A percentile compares a stretch with the other conserved stretches of the same genome.
These are phyloP conservation scores for Candida nanaspora DNA, from an alignment of 805 yeast genomes.

Conservation along the genomic window DNA sequence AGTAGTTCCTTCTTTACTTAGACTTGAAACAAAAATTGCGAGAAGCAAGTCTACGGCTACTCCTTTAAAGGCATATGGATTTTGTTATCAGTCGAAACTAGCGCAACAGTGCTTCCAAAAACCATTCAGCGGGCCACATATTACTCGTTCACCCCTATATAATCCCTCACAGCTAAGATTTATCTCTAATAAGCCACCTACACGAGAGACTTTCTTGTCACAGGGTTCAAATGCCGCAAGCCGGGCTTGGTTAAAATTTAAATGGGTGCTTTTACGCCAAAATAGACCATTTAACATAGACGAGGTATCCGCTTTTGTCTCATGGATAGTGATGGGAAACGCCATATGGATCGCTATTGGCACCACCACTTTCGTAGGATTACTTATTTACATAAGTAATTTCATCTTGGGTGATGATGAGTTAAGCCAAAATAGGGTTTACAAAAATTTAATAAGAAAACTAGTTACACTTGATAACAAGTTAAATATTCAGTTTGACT, in stretches of 20 bases:
- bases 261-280: constrained; percentile 43
- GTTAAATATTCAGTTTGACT: constrained; percentile 19
- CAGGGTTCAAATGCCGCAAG: constrained; percentile 4
- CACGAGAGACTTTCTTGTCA: not conserved
- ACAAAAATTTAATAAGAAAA: constrained; percentile 19
- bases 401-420: constrained; percentile 20
- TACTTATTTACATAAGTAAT: constrained; percentile 37
- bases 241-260: constrained; percentile 15
- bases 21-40: too few relatives aligned
- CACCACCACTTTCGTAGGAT: constrained; percentile 49
- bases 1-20: too few relatives aligned
- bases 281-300: constrained; percentile 41
- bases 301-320: constrained; percentile 46
- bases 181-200: not conserved
- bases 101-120: too few relatives aligned
- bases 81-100: too few relatives aligned
- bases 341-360: constrained; percentile 48
- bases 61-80: too few relatives aligned
- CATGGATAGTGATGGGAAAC: constrained; percentile 54
- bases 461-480: constrained; percentile 26
- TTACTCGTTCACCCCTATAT: not conserved
- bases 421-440: constrained; percentile 16
- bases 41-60: too few relatives aligned
- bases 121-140: not conserved
- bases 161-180: not conserved